Evolutionary conservation across 148 eudicot species (phyloP).

Genomic region (Heliamphora exappendiculata): DNA sequence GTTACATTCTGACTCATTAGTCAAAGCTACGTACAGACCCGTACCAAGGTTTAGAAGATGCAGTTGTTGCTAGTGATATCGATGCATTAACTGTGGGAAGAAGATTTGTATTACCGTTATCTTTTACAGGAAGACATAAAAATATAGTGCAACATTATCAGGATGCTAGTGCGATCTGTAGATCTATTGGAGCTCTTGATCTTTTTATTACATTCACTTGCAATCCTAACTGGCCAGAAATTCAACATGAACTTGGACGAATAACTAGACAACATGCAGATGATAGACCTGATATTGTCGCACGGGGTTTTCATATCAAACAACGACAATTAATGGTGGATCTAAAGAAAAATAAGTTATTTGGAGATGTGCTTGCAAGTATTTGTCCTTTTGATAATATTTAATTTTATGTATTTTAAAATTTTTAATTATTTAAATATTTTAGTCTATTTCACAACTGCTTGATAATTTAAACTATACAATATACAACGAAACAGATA

Average conservation of each 20-base stretch:
- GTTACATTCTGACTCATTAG: background rate
- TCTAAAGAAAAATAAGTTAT: background rate
- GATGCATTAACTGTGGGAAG: background rate
- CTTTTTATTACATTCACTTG: conserved; percentile 6
- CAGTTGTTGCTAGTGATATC: background rate
- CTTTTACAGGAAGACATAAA: background rate
- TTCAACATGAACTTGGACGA: background rate
- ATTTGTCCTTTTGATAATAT: too few species aligned
- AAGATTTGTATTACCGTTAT: background rate
- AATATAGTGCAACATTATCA: background rate
- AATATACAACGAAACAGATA: too few species aligned
- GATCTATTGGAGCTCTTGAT: background rate
- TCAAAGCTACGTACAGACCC: background rate
- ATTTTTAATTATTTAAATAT: too few species aligned
- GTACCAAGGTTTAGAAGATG: background rate
- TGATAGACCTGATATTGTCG: background rate
- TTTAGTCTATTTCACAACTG: too few species aligned
- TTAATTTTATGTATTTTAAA: too few species aligned
- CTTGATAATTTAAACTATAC: too few species aligned
- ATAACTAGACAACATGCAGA: background rate
- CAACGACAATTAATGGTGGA: background rate
- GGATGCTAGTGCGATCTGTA: background rate
- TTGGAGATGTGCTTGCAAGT: background rate
- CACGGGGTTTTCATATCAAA: background rate
- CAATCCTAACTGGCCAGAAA: background rate